Base-by-base conservation (phyloP, 2,329 filamentous ascomycete genomes). In the Leptographium radiaticola region DNA sequence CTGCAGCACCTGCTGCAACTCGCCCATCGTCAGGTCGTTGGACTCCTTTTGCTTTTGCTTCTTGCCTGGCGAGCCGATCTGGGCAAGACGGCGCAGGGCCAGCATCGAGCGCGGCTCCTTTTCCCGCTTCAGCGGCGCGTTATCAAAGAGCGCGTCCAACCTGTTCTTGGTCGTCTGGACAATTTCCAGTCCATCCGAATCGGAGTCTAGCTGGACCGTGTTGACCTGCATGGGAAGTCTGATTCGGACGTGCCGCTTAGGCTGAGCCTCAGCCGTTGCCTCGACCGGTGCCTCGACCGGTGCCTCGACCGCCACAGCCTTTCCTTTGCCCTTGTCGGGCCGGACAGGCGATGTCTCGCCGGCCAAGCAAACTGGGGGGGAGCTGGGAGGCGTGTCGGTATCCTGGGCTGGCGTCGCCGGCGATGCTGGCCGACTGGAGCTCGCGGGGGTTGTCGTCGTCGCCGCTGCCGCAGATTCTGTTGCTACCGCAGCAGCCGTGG, bases 71-170 rank as follows among this genome's bases (percentile, higher is more conserved):
- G 83, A 84, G 52, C 52, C 77, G 25, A 93, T 68, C 57, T 89
- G 81, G 3, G 89, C 88, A 15, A 95, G 77, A 54, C 81, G 79
- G 55, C 84, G 84, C n/a, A 93, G 72, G 16, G 77, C 78, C 31
- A 83, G 75, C 56, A 91, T 71, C 0, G 85, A 81, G 31, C 74
- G 73, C 2, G 78, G 72, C 61, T 87, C 83, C 52, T 81, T 74
- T n/a, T 75, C 68, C 63, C 80, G 81, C 62, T 77, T 81, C 50
- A 72, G 70, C 0, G 84, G 86, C 3, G 85, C 66, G 16, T 79
- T 83, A 62, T 89, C 81, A 59, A 94, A 90, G 2, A 88, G 76
- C n/a, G 72, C 70, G 55, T 79, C 73, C 31, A 83, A 63, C 59
- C 73, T 81, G 62, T 70, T 72, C 58, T 75, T 77, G 51, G 69